These are phyloP conservation scores for Lasiosphaeriaceae sp. DNA, from an alignment of 495 filamentous ascomycete genomes.

Conservation along the genomic window DNA sequence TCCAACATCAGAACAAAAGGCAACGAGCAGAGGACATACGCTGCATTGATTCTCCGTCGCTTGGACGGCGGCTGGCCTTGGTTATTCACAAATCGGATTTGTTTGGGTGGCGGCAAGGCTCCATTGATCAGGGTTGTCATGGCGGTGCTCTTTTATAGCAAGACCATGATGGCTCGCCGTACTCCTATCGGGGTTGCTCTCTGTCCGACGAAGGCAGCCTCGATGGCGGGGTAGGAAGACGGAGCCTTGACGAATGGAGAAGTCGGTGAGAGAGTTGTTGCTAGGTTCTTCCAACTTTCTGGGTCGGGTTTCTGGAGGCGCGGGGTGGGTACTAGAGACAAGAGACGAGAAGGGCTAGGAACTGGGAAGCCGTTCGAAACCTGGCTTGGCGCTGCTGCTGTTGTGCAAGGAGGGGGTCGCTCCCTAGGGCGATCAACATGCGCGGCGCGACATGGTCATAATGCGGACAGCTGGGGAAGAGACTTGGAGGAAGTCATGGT, in stretches of 20 bases:
- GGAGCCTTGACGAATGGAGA: background rate
- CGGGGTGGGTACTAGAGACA: no score
- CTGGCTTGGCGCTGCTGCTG: no score
- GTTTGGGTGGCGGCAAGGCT: slow-evolving; percentile 45
- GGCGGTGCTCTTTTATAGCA: slow-evolving; percentile 25
- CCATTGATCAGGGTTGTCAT: slow-evolving; percentile 43
- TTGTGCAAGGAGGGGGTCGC: background rate
- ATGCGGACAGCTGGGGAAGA: slow-evolving; percentile 14
- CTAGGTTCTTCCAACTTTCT: no score
- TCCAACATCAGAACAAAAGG: slow-evolving; percentile 15
- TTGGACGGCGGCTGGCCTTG: slow-evolving; percentile 79
- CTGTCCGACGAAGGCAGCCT: slow-evolving; percentile 5
- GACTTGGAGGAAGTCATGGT: slow-evolving; percentile 21
- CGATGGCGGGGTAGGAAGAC: slow-evolving; percentile 5
- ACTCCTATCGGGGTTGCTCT: slow-evolving; percentile 5
- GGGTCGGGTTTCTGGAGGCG: no score
- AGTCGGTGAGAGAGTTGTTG: background rate
- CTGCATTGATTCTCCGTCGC: slow-evolving; percentile 74
- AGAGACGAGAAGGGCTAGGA: background rate
- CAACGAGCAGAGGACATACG: slow-evolving; percentile 48
- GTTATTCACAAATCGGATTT: slow-evolving; percentile 76
- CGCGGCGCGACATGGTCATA: slow-evolving; percentile 25
- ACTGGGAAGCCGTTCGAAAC: no score
- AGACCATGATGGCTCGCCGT: slow-evolving; percentile 25
- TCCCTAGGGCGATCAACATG: slow-evolving; percentile 19